Percentiles rank a stretch among this genome's conserved stretches.
phyloP scores from a whole-genome alignment of 768 basidiomycete genomes.

The Xerocomellus amylosporus region DNA sequence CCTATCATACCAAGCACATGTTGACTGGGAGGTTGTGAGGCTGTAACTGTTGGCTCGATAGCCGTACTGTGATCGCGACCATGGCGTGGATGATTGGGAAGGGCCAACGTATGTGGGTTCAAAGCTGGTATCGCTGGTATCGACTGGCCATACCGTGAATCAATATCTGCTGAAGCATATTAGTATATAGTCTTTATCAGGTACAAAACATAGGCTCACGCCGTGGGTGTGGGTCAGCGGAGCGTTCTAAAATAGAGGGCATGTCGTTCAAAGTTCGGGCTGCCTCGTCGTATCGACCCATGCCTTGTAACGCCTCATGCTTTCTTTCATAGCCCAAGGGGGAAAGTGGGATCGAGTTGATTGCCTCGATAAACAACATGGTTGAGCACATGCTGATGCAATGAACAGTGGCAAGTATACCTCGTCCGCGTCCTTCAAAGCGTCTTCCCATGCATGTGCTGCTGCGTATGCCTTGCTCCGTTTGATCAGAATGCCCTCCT shows the following conservation, averaged over 20 bases:
- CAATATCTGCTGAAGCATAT: neutral
- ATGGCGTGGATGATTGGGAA: neutral
- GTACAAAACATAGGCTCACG: neutral
- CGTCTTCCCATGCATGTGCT: neutral
- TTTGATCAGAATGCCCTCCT: constrained; percentile 1
- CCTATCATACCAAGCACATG: neutral
- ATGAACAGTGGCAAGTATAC: neutral
- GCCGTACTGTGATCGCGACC: neutral
- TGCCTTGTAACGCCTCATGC: constrained; percentile 4
- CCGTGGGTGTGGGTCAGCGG: neutral
- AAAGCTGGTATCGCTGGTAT: neutral
- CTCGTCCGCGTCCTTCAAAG: constrained; percentile 3
- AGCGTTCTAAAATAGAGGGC: neutral
- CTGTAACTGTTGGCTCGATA: neutral
- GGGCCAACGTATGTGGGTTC: neutral
- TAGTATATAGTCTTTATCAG: neutral
- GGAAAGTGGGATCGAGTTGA: neutral
- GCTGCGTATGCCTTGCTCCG: constrained; percentile 1
- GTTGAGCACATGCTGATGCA: neutral
- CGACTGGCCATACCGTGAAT: neutral
- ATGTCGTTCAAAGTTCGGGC: neutral
- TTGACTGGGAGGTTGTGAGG: neutral
- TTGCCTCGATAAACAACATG: neutral
- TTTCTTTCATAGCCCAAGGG: constrained; percentile 2
- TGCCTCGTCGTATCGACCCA: constrained; percentile 10